Base-by-base conservation (phyloP, 257 asterid species). In the Solanum phureja region DNA sequence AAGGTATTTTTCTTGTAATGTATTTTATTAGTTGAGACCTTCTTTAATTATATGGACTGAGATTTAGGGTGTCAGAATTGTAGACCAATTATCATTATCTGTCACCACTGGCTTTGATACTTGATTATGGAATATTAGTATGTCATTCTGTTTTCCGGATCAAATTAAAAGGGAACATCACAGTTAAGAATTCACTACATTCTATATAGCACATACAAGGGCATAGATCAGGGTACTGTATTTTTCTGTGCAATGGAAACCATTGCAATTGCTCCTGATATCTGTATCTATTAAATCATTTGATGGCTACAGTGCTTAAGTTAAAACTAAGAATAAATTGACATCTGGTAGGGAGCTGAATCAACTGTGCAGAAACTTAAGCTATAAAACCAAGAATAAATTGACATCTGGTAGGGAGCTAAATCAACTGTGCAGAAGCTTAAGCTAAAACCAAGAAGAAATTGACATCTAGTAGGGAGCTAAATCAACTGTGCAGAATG, bases 1-100 rank as follows among this genome's bases (percentile, higher is more conserved):
- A 94, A 94, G 98, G 99, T 96, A 87, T 60, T 87, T 87, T 31
- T 72, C 85, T 46, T 44, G 3, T 46, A 81, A 81, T 46, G 66
- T 60, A 27, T 79, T 38, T 81, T 44, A 79, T 44, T 33, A 24
- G 85, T 2, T 46, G 66, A 44, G 40, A 38, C 29, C 5, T 46
- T 46, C 66, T 79, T 81, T 81, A 46, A 60, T 81, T 62, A 44
- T 46, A 81, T 27, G 66, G 27, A 79, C 56, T 23, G 10, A 14
- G 62, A n/a, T 79, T 42, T 79, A 44, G 18, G 84, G 27, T 42
- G 64, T 44, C 38, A 79, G 38, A 14, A 14, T 27, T 4, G 24
- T 44, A 37, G 83, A 44, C 24, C 29, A 42, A 44, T 40, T n/a
- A 42, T 27, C 11, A 14, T 27, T 27, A 27, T 42, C 16, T 8